Evolutionary conservation across 2,329 filamentous ascomycete species (phyloP).

Genomic region (Trichoderma simmonsii): DNA sequence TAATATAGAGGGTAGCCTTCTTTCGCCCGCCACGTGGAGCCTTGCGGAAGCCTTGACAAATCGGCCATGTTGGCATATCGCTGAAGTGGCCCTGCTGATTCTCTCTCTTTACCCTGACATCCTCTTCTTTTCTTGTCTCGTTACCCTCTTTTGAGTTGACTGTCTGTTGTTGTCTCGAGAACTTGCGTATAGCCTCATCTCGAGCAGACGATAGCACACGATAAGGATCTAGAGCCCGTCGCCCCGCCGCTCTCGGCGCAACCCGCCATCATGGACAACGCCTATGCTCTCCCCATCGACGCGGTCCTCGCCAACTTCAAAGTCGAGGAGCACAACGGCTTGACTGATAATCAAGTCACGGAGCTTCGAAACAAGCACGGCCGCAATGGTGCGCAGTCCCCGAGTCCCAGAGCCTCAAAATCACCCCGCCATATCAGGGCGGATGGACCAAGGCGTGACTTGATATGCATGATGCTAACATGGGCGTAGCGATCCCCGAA

Average conservation of each 20-base stretch:
- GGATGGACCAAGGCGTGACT: background rate
- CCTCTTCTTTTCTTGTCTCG: background rate
- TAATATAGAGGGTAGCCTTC: conserved; percentile 12
- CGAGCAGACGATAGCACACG: background rate
- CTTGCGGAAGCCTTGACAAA: conserved; percentile 26
- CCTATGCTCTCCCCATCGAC: conserved; percentile 56
- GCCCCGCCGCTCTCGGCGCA: conserved; percentile 19
- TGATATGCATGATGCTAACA: background rate
- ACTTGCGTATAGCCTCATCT: conserved; percentile 7
- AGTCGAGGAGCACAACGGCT: conserved; percentile 53
- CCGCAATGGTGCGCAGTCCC: conserved; percentile 57
- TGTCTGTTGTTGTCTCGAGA: conserved; percentile 2
- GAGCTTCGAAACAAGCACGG: conserved; percentile 58
- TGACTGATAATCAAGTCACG: conserved; percentile 57
- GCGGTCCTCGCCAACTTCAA: conserved; percentile 58
- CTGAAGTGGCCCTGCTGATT: conserved; percentile 20
- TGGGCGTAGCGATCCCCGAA: conserved; percentile 60
- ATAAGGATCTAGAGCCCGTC: background rate
- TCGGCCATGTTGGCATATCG: conserved; percentile 30
- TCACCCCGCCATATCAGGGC: background rate
- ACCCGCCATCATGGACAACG: conserved; percentile 55
- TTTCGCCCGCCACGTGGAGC: conserved; percentile 32
- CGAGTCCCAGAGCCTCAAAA: background rate
- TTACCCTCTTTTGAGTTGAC: background rate
- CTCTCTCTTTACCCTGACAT: conserved; percentile 13